A percentile compares a stretch with the other conserved stretches of the same genome.
phyloP scores from a whole-genome alignment of 495 filamentous ascomycete species.

The Aspergillus kassunensis region DNA sequence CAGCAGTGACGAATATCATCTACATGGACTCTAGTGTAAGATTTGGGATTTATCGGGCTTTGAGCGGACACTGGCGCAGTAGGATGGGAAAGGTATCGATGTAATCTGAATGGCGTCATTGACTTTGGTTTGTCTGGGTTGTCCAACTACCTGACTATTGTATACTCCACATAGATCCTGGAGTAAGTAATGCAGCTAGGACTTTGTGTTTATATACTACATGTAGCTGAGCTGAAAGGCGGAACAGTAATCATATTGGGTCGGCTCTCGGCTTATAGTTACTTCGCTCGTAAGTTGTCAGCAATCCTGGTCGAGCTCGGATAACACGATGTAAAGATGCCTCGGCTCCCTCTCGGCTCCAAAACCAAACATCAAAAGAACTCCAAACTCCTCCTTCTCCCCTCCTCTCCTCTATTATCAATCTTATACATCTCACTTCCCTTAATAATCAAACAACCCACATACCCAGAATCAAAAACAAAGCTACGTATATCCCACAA shows the following conservation, averaged over 20 bases:
- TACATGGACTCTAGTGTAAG: conserved; percentile 11
- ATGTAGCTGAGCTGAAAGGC: no score
- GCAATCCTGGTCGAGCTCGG: not conserved
- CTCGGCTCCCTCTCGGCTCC: conserved; percentile 21
- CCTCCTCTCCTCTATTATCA: conserved; percentile 4
- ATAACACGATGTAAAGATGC: conserved; percentile 11
- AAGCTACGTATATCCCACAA: conserved; percentile 44
- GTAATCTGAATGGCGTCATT: no score
- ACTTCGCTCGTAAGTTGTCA: not conserved
- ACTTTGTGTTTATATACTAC: no score
- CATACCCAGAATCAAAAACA: no score
- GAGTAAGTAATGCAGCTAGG: no score
- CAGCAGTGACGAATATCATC: conserved; percentile 49
- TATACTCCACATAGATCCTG: no score
- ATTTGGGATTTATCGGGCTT: no score
- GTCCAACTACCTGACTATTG: not conserved
- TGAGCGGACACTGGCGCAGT: no score
- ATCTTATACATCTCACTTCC: not conserved
- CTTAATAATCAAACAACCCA: no score
- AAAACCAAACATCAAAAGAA: conserved; percentile 6
- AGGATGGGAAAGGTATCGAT: no score
- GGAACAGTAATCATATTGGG: no score
- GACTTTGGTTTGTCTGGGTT: not conserved
- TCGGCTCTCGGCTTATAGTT: not conserved
- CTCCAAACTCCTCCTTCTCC: not conserved